Percentiles rank a stretch among this genome's conserved stretches.
Conservation (phyloP, 2,329 filamentous ascomycete genomes). For the Sporothrix humicola region DNA sequence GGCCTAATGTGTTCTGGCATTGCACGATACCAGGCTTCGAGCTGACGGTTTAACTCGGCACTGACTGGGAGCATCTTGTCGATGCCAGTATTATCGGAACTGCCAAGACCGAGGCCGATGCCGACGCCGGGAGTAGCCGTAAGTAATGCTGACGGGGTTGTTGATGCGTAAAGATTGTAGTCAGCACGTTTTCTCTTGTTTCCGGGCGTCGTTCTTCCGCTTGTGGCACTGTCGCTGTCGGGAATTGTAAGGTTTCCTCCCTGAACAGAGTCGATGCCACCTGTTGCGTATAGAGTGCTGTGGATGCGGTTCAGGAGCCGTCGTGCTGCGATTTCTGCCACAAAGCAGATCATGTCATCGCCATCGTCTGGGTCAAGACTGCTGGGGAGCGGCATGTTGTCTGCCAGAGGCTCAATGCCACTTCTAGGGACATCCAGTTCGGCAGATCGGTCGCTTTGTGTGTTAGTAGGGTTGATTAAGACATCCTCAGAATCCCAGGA, state of each 20-base stretch:
- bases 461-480: neutral
- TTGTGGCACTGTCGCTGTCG: conserved; percentile 3
- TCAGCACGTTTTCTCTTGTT: conserved; percentile 30
- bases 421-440: conserved; percentile 58
- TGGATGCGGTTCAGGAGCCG: conserved; percentile 52
- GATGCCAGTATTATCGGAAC: conserved; percentile 37
- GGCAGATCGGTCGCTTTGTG: conserved; percentile 68
- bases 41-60: conserved; percentile 48
- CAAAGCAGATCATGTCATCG: conserved; percentile 48
- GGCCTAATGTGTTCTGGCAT: conserved; percentile 54
- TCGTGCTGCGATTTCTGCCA: conserved; percentile 51
- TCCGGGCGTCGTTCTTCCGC: conserved; percentile 26
- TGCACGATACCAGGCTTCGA: conserved; percentile 48
- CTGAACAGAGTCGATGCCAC: conserved; percentile 40
- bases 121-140: neutral
- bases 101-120: conserved; percentile 1
- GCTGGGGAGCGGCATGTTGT: conserved; percentile 47
- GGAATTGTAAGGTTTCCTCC: neutral
- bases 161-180: neutral
- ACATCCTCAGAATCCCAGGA: neutral
- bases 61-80: conserved; percentile 45
- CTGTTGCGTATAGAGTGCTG: conserved; percentile 48
- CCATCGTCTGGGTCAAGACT: conserved; percentile 44
- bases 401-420: conserved; percentile 48
- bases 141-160: too few species aligned